Percentiles rank a stretch among this genome's conserved stretches.
phyloP scores from a whole-genome alignment of 2,329 filamentous ascomycete species.

The Neobulgaria alba region DNA sequence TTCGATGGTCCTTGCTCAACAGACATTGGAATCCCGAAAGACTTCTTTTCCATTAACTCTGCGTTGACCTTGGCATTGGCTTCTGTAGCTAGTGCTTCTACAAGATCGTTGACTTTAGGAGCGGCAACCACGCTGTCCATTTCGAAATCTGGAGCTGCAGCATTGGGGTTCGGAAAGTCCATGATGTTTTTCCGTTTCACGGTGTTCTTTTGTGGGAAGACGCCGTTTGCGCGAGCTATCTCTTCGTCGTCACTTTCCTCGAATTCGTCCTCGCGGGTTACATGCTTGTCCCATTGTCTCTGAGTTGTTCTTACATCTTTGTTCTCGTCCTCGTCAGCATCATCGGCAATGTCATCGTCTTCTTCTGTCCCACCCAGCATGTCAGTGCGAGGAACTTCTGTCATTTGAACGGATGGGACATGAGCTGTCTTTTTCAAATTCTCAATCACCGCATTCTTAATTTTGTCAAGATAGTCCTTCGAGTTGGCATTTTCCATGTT shows the following conservation, averaged over 20 bases:
- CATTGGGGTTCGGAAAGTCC: constrained; percentile 50
- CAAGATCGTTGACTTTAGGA: constrained; percentile 22
- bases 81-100: constrained; percentile 17
- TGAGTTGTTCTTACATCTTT: constrained; percentile 76
- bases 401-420: constrained; percentile 86
- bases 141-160: constrained; percentile 39
- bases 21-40: neutral
- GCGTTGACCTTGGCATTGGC: constrained; percentile 23
- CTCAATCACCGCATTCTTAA: constrained; percentile 73
- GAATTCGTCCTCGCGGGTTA: constrained; percentile 70
- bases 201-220: constrained; percentile 39
- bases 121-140: constrained; percentile 39
- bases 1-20: constrained; percentile 20
- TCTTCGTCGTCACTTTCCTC: constrained; percentile 90
- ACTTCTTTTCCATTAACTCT: constrained; percentile 26
- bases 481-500: constrained; percentile 91
- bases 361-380: constrained; percentile 56
- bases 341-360: constrained; percentile 56
- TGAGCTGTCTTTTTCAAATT: constrained; percentile 81
- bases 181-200: constrained; percentile 49
- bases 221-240: constrained; percentile 61
- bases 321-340: constrained; percentile 76
- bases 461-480: constrained; percentile 69
- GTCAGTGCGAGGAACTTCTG: constrained; percentile 59
- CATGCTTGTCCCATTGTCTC: constrained; percentile 71